phyloP scores from a whole-genome alignment of 306 rosid species.

The Quercus variabilis region DNA sequence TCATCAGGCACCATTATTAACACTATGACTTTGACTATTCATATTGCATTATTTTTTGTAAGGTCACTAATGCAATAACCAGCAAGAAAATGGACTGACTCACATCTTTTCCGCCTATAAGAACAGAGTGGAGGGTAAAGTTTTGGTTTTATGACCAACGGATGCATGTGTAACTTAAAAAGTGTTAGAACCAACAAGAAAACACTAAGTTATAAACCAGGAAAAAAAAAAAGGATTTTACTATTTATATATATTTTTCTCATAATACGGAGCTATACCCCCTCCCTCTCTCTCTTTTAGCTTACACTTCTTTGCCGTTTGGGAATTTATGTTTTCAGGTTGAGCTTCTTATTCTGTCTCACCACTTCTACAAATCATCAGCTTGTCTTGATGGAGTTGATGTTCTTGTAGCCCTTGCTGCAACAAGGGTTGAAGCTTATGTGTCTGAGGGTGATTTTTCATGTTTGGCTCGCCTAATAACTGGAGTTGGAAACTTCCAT shows the following conservation, averaged over 20 bases:
- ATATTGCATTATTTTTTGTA: neutral
- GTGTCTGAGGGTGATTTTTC: conserved; percentile 95
- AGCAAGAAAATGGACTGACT: neutral
- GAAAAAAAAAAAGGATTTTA: neutral
- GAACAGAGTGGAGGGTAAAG: neutral
- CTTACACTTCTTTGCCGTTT: conserved; percentile 18
- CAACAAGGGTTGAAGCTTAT: conserved; percentile 92
- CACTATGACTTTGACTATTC: neutral
- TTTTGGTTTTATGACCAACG: neutral
- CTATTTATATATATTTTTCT: neutral
- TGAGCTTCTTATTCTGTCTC: conserved; percentile 94
- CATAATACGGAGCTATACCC: neutral
- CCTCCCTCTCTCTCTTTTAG: neutral
- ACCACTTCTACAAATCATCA: conserved; percentile 94
- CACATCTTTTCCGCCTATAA: neutral
- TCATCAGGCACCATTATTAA: neutral
- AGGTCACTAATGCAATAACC: neutral
- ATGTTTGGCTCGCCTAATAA: conserved; percentile 94
- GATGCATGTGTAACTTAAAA: neutral
- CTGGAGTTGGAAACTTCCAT: conserved; percentile 94
- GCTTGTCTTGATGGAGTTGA: conserved; percentile 99
- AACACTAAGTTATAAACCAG: neutral
- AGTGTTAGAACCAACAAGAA: neutral
- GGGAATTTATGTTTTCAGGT: conserved; percentile 59
- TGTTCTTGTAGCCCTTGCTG: conserved; percentile 98